Base-by-base conservation (phyloP, 345 rosid species). In the Anacardium occidentale region DNA sequence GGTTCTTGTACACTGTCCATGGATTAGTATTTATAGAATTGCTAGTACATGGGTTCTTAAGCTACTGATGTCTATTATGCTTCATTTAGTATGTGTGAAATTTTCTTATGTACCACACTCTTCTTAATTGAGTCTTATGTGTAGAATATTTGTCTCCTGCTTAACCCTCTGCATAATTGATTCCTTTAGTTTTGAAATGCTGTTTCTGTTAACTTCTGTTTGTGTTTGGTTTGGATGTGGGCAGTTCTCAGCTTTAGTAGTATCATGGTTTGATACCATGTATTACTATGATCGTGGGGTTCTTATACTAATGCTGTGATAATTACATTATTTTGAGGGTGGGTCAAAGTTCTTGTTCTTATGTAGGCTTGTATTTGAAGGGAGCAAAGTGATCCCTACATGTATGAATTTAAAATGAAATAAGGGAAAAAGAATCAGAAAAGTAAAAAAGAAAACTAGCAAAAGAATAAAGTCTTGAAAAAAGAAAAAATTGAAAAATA, bases 241-340 rank as follows among this genome's bases (percentile, higher is more conserved):
- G 67, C 76, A 45, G 69, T 52, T 73, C 48, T 58, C 61, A 62
- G 61, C 71, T 56, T 77, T 62, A 66, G 79, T 77, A 66, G 79
- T 75, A 71, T 86, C 85, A 77, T 82, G 86, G 85, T 80, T 85
- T 83, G 88, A 87, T 79, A 76, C 62, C 62, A 75, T 85, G 87
- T 86, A 87, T 82, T 83, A 81, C 87, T 84, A 83, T 90, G 85
- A 81, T 86, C 88, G 98, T 97, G 91, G 93, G 92, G 79, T 78
- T 79, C 84, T 71, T 77, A 75, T 80, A 75, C 72, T 83, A 75
- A 80, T 70, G 74, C 83, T 82, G 87, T 86, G 78, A 80, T 85
- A 72, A 37, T 77, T 81, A 40, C 80, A 56, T 62, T 78, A 71
- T 83, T 59, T 82, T 80, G 78, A 75, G 71, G 82, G 80, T 55